Percentiles rank a stretch among this genome's conserved stretches.
Evolutionary conservation across 768 basidiomycete species (phyloP).

Genomic region (Lactarius trivialis): DNA sequence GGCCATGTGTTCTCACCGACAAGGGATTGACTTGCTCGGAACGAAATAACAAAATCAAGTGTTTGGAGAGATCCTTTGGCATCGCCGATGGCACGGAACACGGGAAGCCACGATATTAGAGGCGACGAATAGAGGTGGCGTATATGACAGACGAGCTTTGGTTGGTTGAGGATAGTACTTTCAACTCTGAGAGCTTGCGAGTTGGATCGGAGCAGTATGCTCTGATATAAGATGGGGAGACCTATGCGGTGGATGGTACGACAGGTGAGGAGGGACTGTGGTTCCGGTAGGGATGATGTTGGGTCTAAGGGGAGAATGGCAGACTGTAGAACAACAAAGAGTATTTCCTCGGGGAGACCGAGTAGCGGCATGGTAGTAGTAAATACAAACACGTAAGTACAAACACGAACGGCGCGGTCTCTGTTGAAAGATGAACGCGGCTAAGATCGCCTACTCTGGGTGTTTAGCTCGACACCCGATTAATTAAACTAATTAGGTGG

Average conservation of each 20-base stretch:
- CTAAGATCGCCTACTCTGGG: neutral
- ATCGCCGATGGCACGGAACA: slow-evolving; percentile 8
- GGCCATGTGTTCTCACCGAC: neutral
- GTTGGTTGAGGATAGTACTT: slow-evolving; percentile 1
- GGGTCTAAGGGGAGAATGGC: neutral
- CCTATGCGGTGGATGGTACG: slow-evolving; percentile 13
- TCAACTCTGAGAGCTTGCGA: neutral
- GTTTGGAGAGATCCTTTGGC: slow-evolving; percentile 15
- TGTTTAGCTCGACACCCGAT: neutral
- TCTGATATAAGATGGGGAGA: slow-evolving; percentile 12
- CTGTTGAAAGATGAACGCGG: neutral
- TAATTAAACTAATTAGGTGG: neutral
- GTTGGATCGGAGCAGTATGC: neutral
- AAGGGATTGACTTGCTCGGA: neutral
- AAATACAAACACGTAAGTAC: neutral
- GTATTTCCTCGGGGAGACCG: slow-evolving; percentile 14
- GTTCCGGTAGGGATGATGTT: neutral
- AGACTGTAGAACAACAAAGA: slow-evolving; percentile 2
- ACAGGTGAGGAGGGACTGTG: slow-evolving; percentile 4
- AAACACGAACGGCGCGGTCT: neutral
- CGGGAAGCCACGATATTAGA: neutral
- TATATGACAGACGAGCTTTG: slow-evolving; percentile 8
- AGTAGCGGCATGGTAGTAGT: neutral
- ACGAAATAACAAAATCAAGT: slow-evolving; percentile 6
- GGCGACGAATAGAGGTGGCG: slow-evolving; percentile 5